Conservation (phyloP, 2,329 filamentous ascomycete species). For the Proliferodiscus dingleyae region DNA sequence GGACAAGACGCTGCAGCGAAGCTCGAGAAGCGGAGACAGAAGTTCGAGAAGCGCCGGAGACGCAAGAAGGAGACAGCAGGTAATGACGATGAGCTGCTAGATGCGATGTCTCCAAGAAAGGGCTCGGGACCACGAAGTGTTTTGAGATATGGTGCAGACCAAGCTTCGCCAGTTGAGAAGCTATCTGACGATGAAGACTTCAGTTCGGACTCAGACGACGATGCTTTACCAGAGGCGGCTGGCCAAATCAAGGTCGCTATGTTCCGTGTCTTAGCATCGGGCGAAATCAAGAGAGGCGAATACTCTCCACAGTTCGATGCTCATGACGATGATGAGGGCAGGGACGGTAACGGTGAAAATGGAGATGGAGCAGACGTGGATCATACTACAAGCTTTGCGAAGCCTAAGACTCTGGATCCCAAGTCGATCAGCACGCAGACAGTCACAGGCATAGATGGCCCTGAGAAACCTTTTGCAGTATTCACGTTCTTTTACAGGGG, state of each 20-base stretch:
- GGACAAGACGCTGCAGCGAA: conserved; percentile 86
- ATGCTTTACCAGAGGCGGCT: conserved; percentile 87
- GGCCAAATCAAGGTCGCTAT: conserved; percentile 98
- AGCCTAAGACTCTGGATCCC: conserved; percentile 91
- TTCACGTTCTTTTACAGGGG: conserved; percentile 98
- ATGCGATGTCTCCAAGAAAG: conserved; percentile 30
- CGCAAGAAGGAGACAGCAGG: conserved; percentile 51
- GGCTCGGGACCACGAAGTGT: conserved; percentile 45
- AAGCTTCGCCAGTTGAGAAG: conserved; percentile 68
- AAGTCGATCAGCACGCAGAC: conserved; percentile 98
- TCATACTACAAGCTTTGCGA: conserved; percentile 96
- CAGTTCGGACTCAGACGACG: conserved; percentile 68
- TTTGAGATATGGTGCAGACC: conserved; percentile 75
- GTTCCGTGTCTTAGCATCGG: conserved; percentile 90
- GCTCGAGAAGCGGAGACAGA: conserved; percentile 81
- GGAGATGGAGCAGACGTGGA: conserved; percentile 78
- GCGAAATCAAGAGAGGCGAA: conserved; percentile 95
- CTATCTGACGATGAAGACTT: conserved; percentile 61
- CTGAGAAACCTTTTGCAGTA: conserved; percentile 90
- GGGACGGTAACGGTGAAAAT: conserved; percentile 43
- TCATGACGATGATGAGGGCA: conserved; percentile 81
- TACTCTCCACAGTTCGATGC: conserved; percentile 98
- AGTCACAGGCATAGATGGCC: conserved; percentile 95
- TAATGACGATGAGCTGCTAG: conserved; percentile 42
- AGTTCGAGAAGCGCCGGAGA: conserved; percentile 65